Conservation (phyloP, 371 early-diverging fungal species). For the Lichtheimia ramosa region DNA sequence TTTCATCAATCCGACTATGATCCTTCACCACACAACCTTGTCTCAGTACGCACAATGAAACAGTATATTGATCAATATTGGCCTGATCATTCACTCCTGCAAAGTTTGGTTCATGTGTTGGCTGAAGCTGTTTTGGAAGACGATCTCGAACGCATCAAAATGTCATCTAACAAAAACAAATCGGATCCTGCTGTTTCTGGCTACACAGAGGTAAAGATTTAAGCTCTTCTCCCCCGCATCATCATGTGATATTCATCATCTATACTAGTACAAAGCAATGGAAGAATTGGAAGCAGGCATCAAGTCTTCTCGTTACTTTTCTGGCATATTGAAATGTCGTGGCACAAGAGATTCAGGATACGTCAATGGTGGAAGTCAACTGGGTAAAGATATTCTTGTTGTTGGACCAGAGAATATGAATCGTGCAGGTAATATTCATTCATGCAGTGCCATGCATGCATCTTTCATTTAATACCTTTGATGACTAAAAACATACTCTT, state of each 20-base stretch:
- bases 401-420: slow-evolving; percentile 74
- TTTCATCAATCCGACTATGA: neutral
- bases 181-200: slow-evolving; percentile 33
- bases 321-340: slow-evolving; percentile 53
- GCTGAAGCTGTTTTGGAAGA: slow-evolving; percentile 60
- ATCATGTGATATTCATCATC: neutral
- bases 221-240: neutral
- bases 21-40: neutral
- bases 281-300: slow-evolving; percentile 62
- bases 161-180: slow-evolving; percentile 22
- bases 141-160: slow-evolving; percentile 39
- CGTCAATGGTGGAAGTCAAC: slow-evolving; percentile 48
- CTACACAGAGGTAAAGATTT: slow-evolving; percentile 48
- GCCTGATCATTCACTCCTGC: slow-evolving; percentile 35
- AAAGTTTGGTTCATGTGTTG: slow-evolving; percentile 46
- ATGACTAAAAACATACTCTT: neutral
- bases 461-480: slow-evolving; percentile 1
- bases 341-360: slow-evolving; percentile 60
- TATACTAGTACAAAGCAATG: slow-evolving; percentile 53
- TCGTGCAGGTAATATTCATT: slow-evolving; percentile 59
- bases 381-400: slow-evolving; percentile 59
- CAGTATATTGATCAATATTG: slow-evolving; percentile 47
- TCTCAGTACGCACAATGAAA: slow-evolving; percentile 30
- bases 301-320: slow-evolving; percentile 55
- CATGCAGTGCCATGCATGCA: neutral